These are phyloP conservation scores for Colletotrichum navitas DNA, from an alignment of 2,329 filamentous ascomycete genomes.

Conservation along the genomic window DNA sequence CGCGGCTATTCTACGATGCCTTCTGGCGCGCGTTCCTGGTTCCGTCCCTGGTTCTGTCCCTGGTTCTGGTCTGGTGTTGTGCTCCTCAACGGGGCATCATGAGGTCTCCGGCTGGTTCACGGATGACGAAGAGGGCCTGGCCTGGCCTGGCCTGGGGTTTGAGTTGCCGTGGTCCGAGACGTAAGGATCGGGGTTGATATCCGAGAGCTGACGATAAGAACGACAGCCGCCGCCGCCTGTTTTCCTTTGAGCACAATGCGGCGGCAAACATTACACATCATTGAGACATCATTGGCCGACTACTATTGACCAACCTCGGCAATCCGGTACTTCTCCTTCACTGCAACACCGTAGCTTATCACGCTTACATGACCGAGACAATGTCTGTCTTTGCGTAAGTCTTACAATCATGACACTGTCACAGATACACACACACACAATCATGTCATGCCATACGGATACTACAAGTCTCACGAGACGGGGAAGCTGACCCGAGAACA, in stretches of 20 bases:
- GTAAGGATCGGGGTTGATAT: not conserved
- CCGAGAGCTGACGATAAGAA: conserved; percentile 19
- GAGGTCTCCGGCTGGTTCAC: not conserved
- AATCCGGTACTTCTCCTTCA: not conserved
- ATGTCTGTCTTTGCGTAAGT: conserved; percentile 65
- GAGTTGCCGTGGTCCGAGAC: conserved; percentile 6
- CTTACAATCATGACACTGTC: not conserved
- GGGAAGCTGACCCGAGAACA: not conserved
- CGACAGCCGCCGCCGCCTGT: not conserved
- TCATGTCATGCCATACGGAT: not conserved
- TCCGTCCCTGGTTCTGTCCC: too few relatives aligned
- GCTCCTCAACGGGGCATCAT: not conserved
- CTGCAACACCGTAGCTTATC: not conserved
- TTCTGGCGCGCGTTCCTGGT: conserved; percentile 2
- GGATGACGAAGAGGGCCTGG: not conserved
- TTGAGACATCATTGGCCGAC: conserved; percentile 8
- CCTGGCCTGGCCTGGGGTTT: not conserved
- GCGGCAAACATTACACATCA: conserved; percentile 10
- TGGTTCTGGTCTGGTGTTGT: not conserved
- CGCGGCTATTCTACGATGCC: conserved; percentile 3
- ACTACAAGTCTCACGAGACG: not conserved
- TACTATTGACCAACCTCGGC: conserved; percentile 10
- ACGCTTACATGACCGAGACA: conserved; percentile 2
- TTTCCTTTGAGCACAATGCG: not conserved
- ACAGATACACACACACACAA: too few relatives aligned